Evolutionary conservation across 805 yeast species (phyloP).

Genomic region (Saturnispora galanensis): DNA sequence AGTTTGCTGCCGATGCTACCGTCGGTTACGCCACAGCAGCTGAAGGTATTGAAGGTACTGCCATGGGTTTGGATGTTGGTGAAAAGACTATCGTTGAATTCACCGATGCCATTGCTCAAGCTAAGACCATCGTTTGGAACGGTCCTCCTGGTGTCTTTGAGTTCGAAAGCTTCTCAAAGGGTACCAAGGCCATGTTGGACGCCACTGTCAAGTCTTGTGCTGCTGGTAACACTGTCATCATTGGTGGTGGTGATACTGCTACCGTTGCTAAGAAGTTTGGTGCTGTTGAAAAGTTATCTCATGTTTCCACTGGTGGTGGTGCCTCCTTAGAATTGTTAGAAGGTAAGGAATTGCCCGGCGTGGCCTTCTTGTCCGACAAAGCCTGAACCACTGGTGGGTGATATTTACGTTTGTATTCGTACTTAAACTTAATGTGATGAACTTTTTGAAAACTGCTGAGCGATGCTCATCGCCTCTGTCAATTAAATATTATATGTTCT

Average conservation of each 20-base stretch:
- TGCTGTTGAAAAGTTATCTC: slow-evolving; percentile 91
- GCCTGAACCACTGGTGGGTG: slow-evolving; percentile 1
- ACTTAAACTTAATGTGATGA: too few species aligned
- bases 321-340: slow-evolving; percentile 97
- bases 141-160: slow-evolving; percentile 99
- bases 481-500: too few species aligned
- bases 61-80: slow-evolving; percentile 96
- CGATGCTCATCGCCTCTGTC: too few species aligned
- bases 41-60: slow-evolving; percentile 88
- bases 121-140: slow-evolving; percentile 99
- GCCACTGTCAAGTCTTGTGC: slow-evolving; percentile 81
- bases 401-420: too few species aligned
- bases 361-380: slow-evolving; percentile 78
- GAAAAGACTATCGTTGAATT: slow-evolving; percentile 77
- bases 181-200: slow-evolving; percentile 85
- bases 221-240: slow-evolving; percentile 87
- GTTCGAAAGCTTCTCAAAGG: slow-evolving; percentile 82
- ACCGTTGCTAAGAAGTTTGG: slow-evolving; percentile 98
- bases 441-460: too few species aligned
- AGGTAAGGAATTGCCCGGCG: slow-evolving; percentile 99
- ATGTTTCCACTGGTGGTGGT: slow-evolving; percentile 99
- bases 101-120: slow-evolving; percentile 73
- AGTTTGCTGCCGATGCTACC: slow-evolving; percentile 84
- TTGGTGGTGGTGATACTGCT: slow-evolving; percentile 99
- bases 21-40: slow-evolving; percentile 76